Evolutionary conservation across 2,329 filamentous ascomycete species (phyloP), one percentile per base, ranked within the genome.

Genomic region (Orbilia brochopaga): DNA sequence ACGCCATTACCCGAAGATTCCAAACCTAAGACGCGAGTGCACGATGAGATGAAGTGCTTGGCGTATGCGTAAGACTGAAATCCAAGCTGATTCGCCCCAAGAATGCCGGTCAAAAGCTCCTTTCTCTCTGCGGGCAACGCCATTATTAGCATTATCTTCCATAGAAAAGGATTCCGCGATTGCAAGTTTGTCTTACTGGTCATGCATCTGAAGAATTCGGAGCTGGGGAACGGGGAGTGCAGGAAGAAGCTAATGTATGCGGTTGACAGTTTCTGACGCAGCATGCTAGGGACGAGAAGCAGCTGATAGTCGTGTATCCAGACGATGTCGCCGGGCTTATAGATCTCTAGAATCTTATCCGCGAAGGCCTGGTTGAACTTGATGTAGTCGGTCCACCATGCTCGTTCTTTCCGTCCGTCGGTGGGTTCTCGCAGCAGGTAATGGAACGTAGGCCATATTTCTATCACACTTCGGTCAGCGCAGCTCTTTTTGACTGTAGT

Each of bases 1-100:
- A 97, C 90, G 4, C 92, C 91, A 19, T 73, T 75, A 7, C 73
- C 65, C 2, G 67, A 73, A 13, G 74, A 75, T 21, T 74, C 56
- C 77, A 96, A 96, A n/a, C 90, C 90, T 6, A 97, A 84, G 54
- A 97, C 89, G 24, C 92, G 87, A 1, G 91, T 95, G 80, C 92
- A 97, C 81, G 92, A 97, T 75, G 91, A 96, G 40, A 91, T 87
- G 79, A 97, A 97, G 79, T 97, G 93, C 23, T 92, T 87, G 13
- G 92, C 93, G 80, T 96, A 97, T 79, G 92, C 94, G 81, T 92
- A 94, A 6, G 92, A 94, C 80, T 97, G 93, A 81, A 97, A 97
- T 0, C 92, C 92, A 74, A 97, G 87, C 82, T 97, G 88, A 79
- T 97, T 97, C 63, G 93, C 87, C 17, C 93, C 92, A 46, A 97